Base-by-base conservation (phyloP, 1,284 basidiomycete species). In the Puccinia polysora region DNA sequence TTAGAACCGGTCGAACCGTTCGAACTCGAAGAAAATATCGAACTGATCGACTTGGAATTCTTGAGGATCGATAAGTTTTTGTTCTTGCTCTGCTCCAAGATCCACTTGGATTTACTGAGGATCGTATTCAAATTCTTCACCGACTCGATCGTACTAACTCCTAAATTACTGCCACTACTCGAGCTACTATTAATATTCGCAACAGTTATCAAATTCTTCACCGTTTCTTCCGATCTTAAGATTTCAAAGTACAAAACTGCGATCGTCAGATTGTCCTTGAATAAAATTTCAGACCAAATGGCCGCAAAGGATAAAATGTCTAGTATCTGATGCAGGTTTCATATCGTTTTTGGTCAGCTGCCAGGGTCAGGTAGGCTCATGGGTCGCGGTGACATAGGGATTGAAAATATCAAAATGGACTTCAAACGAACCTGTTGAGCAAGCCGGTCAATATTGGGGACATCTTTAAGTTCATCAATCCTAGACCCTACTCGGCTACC, bases 241-340 rank as follows among this genome's bases (percentile, higher is more conserved):
- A 78, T 73, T 67, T 78, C 77, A 74, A 76, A 79, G 71, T 75
- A 75, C 1, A 78, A 73, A 25, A 73, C 73, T 1, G 76, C 73
- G 6, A 74, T 67, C 1, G 73, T 74, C 2, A 73, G 38, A 0
- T 73, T 28, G 20, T 71, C 62, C 0, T 74, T 73, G 32, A 79
- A 74, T 55, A 79, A 52, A 6, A 73, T 65, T 36, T 78, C 78
- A 20, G 74, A 74, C 78, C 78, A 79, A 65, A 76, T 77, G 2
- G 74, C 73, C 25, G 77, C 75, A 72, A 76, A 79, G 10, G 74
- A 75, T 14, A 78, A 73, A 15, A 75, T 74, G 49, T 77, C 65
- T 23, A 79, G 75, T 62, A 79, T 75, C 75, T 78, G 68, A n/a
- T 12, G 12, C 14, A 20, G 7, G 4, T 34, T n/a, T n/a, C n/a